Evolutionary conservation across 495 filamentous ascomycete genomes (phyloP), one percentile per base, ranked within the genome.

Genomic region (Antarctomyces pellizariae): DNA sequence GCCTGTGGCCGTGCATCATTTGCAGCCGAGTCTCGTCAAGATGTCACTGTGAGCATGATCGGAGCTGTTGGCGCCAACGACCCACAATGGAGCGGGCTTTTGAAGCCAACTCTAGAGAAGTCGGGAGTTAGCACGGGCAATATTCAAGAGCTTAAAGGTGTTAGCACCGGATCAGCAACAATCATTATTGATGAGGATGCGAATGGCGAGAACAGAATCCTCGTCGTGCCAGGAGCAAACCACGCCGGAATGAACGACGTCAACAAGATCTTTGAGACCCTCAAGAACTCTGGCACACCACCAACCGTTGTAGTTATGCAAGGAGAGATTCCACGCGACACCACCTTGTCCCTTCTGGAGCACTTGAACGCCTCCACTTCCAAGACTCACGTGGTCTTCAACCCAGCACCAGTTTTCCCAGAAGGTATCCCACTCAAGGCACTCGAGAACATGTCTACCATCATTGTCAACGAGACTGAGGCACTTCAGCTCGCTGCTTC

Each of bases 391-490:
- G 70, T 83, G 1, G 54, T 89, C 28, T 51, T 93, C 9, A 97
- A 97, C 47, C 83, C 84, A 5, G 75, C 75, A 3, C n/a, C n/a
- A n/a, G n/a, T n/a, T n/a, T n/a, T n/a, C n/a, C n/a, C n/a, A n/a
- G n/a, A n/a, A n/a, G n/a, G n/a, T n/a, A n/a, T n/a, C n/a, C n/a
- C n/a, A n/a, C 19, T 21, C 6, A 21, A n/a, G 19, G 19, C 6
- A 21, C n/a, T 21, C 6, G n/a, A 21, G 6, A 6, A 6, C 6
- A 21, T 21, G 19, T 63, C 64, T 8, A 77, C 90, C 35, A 47
- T 93, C 20, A 63, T 93, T 19, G 56, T 93, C 32, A 93, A 97
- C 41, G 83, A 97, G 51, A 82, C 73, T 0, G 86, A 97, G 48
- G 77, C 83, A n/a, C n/a, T n/a, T n/a, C n/a, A n/a, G n/a, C n/a